These are phyloP conservation scores for Obba rivulosa DNA, from an alignment of 768 basidiomycete species.

Conservation along the genomic window DNA sequence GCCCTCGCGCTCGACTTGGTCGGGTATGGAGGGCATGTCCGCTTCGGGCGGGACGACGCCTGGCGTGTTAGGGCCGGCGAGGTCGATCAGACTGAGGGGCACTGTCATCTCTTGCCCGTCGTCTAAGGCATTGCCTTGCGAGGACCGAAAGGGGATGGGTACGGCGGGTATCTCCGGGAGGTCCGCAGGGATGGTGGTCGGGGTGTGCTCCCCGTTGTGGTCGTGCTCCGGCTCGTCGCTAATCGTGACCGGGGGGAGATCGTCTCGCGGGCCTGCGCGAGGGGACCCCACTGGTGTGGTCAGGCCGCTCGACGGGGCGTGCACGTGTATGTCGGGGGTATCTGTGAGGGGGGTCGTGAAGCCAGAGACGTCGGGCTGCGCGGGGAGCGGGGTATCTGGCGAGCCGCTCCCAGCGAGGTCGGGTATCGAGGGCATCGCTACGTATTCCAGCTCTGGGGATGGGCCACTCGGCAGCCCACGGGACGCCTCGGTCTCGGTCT, in stretches of 20 bases:
- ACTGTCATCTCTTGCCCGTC: conserved; percentile 6
- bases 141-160: conserved; percentile 13
- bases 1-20: conserved; percentile 9
- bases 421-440: conserved; percentile 17
- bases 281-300: conserved; percentile 6
- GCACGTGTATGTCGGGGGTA: neutral
- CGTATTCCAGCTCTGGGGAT: conserved; percentile 23
- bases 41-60: conserved; percentile 11
- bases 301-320: neutral
- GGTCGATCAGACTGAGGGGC: conserved; percentile 9
- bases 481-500: conserved; percentile 12
- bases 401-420: conserved; percentile 8
- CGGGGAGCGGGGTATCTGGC: conserved; percentile 4
- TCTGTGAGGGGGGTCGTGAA: conserved; percentile 18
- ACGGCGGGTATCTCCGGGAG: conserved; percentile 9
- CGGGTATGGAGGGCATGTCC: conserved; percentile 13
- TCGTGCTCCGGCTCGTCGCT: conserved; percentile 9
- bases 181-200: conserved; percentile 9
- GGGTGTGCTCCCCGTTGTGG: conserved; percentile 7
- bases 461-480: conserved; percentile 7
- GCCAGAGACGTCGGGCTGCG: conserved; percentile 15
- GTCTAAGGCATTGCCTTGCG: neutral
- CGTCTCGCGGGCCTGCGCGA: conserved; percentile 5
- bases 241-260: conserved; percentile 13
- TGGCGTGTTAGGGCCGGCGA: conserved; percentile 7